Conservation (phyloP, 2,329 filamentous ascomycete species). For the Penicillium sp. region DNA sequence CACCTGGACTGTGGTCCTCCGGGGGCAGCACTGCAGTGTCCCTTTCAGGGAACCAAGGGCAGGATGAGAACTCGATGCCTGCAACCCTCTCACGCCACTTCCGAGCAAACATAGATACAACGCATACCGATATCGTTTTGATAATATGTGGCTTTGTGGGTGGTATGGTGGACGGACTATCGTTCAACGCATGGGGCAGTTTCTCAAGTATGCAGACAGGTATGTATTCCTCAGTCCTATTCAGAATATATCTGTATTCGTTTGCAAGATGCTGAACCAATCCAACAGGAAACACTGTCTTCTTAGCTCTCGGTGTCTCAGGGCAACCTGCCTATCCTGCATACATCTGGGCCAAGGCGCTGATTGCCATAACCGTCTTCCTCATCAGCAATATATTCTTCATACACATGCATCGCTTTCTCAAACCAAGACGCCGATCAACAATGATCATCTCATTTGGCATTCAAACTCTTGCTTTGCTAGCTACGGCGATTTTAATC, state of each 20-base stretch:
- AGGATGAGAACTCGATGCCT: constrained; percentile 11
- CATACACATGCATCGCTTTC: constrained; percentile 35
- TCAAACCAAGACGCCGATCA: constrained; percentile 38
- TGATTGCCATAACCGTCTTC: constrained; percentile 43
- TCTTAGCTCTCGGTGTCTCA: constrained; percentile 45
- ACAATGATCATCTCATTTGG: constrained; percentile 43
- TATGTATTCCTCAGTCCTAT: constrained; percentile 15
- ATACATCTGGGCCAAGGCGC: constrained; percentile 47
- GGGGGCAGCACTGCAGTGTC: constrained; percentile 28
- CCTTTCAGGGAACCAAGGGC: constrained; percentile 17
- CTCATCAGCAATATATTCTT: constrained; percentile 44
- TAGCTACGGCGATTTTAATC: constrained; percentile 39
- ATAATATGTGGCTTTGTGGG: constrained; percentile 42
- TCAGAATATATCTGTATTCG: no score
- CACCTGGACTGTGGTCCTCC: constrained; percentile 21
- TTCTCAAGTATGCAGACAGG: constrained; percentile 49
- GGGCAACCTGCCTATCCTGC: constrained; percentile 43
- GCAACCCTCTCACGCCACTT: constrained; percentile 25
- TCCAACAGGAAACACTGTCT: constrained; percentile 45
- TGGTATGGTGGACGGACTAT: constrained; percentile 43
- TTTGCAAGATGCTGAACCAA: not conserved
- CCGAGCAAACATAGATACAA: constrained; percentile 24
- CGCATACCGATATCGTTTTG: constrained; percentile 30
- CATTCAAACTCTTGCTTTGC: constrained; percentile 39
- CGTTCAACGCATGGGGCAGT: constrained; percentile 46